A percentile compares a stretch with the other conserved stretches of the same genome.
Conservation (phyloP, 2,329 filamentous ascomycete genomes). For the Aureobasidium sp. region DNA sequence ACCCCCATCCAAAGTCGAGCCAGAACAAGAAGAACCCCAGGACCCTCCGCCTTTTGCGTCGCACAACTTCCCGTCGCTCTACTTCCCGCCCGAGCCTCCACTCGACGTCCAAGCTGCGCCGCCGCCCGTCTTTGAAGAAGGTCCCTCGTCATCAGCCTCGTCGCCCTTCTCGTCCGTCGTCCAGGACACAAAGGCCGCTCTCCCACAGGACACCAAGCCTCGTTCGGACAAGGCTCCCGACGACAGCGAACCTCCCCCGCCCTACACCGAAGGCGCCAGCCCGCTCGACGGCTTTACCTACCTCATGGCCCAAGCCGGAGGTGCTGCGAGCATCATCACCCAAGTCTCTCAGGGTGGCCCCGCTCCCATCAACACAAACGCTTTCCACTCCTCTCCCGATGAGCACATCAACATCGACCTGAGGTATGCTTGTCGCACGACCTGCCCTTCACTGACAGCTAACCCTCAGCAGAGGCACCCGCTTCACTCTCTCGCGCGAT, state of each 20-base stretch:
- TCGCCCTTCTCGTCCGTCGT: constrained; percentile 31
- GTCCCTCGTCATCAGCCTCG: constrained; percentile 40
- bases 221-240: constrained; percentile 58
- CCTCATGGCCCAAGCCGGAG: constrained; percentile 96
- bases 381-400: constrained; percentile 77
- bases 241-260: constrained; percentile 88
- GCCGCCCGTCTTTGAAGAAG: constrained; percentile 40
- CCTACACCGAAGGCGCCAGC: constrained; percentile 90
- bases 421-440: constrained; percentile 51
- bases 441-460: constrained; percentile 9
- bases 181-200: constrained; percentile 74
- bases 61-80: constrained; percentile 54
- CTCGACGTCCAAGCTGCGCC: constrained; percentile 5
- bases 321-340: constrained; percentile 96
- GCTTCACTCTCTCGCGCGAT: constrained; percentile 89
- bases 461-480: constrained; percentile 60
- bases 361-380: constrained; percentile 82
- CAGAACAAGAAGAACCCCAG: constrained; percentile 38
- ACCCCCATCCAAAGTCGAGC: constrained; percentile 21
- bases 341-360: constrained; percentile 89
- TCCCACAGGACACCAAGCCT: constrained; percentile 73
- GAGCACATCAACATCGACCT: constrained; percentile 94
- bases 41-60: constrained; percentile 57
- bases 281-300: constrained; percentile 89
- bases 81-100: constrained; percentile 37